Conservation (phyloP, 768 basidiomycete genomes). For the Leucocoprinus sp. region DNA sequence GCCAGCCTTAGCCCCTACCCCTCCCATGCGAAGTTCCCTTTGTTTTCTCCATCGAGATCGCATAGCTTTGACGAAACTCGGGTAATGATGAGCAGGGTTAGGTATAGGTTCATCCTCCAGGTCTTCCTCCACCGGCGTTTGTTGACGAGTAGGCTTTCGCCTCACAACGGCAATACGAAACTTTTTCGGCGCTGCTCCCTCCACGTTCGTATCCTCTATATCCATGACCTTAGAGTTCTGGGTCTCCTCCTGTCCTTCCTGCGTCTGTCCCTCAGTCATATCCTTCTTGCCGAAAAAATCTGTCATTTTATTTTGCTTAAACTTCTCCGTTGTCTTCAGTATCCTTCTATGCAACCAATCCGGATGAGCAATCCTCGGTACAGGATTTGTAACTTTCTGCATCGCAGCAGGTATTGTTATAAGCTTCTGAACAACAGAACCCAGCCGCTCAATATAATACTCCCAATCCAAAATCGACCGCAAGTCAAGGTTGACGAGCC, state of each 20-base stretch:
- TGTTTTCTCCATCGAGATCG: slow-evolving; percentile 68
- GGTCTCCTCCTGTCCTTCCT: slow-evolving; percentile 20
- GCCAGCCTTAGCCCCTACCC: slow-evolving; percentile 24
- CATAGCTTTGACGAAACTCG: slow-evolving; percentile 71
- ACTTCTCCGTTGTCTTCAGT: slow-evolving; percentile 85
- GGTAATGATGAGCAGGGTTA: slow-evolving; percentile 57
- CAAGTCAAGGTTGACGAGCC: slow-evolving; percentile 79
- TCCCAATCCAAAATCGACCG: slow-evolving; percentile 95
- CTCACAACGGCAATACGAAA: slow-evolving; percentile 11
- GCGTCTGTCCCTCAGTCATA: neutral
- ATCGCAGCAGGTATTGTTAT: slow-evolving; percentile 99
- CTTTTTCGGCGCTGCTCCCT: slow-evolving; percentile 32
- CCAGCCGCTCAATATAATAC: slow-evolving; percentile 96
- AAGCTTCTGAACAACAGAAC: slow-evolving; percentile 96
- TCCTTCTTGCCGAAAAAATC: slow-evolving; percentile 70
- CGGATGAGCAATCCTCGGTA: slow-evolving; percentile 91
- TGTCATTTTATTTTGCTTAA: slow-evolving; percentile 96
- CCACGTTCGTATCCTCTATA: slow-evolving; percentile 53
- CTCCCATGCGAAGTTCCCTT: slow-evolving; percentile 39
- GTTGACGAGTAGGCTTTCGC: slow-evolving; percentile 21
- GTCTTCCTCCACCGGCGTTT: slow-evolving; percentile 35
- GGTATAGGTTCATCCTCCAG: slow-evolving; percentile 42
- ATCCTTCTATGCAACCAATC: slow-evolving; percentile 95
- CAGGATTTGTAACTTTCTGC: slow-evolving; percentile 95
- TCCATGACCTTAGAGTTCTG: slow-evolving; percentile 33